phyloP scores from a whole-genome alignment of 73 alveolate species.

The Halteria grandinella region DNA sequence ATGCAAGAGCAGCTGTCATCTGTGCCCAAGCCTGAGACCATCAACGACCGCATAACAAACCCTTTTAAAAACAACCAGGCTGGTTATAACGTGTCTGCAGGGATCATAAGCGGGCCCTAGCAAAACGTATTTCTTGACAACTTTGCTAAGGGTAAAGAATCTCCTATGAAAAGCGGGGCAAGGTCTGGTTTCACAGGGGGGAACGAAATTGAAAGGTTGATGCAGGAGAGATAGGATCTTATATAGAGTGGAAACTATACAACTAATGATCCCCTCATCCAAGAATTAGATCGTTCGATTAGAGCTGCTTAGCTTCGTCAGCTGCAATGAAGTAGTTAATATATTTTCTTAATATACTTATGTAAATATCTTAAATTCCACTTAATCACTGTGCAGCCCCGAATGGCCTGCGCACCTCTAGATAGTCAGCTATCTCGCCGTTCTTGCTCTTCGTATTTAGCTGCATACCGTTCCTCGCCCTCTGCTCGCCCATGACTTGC shows the following conservation, averaged over 20 bases:
- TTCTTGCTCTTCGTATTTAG: constrained; percentile 48
- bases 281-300: constrained; percentile 80
- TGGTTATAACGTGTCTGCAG: neutral
- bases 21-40: too few species aligned
- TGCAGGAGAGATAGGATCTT: constrained; percentile 80
- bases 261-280: constrained; percentile 82
- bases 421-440: constrained; percentile 64
- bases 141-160: constrained; percentile 20
- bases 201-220: constrained; percentile 77
- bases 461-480: constrained; percentile 25
- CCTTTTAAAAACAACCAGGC: too few species aligned
- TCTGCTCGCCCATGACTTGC: constrained; percentile 66
- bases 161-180: constrained; percentile 15
- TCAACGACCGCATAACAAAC: too few species aligned
- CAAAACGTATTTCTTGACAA: constrained; percentile 24
- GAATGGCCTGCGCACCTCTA: constrained; percentile 75
- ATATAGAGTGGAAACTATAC: constrained; percentile 81
- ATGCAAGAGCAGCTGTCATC: neutral
- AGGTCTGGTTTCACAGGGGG: constrained; percentile 1
- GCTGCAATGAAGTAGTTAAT: too few species aligned
- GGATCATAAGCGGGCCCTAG: neutral
- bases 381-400: constrained; percentile 69
- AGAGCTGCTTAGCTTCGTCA: constrained; percentile 20
- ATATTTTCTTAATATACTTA: too few species aligned
- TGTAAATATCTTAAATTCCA: neutral